Evolutionary conservation across 768 basidiomycete species (phyloP).

Genomic region (Paxillus rubicundulus): DNA sequence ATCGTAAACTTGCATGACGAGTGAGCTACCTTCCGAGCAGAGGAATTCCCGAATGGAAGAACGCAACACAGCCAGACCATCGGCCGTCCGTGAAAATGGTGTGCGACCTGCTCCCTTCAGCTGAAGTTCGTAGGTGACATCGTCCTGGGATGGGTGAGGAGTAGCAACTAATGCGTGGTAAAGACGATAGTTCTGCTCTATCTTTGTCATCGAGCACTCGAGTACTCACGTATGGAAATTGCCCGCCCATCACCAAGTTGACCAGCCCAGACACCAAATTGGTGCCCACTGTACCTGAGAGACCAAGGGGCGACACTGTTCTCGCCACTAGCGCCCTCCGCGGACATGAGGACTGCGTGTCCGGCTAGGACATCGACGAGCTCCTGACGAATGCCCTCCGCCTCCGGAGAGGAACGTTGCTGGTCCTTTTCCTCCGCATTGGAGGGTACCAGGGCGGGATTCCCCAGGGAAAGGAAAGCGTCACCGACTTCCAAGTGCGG

Average conservation of each 20-base stretch:
- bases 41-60: slow-evolving; percentile 94
- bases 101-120: slow-evolving; percentile 94
- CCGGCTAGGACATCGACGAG: slow-evolving; percentile 83
- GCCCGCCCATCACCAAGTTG: slow-evolving; percentile 96
- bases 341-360: slow-evolving; percentile 60
- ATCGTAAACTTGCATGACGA: background rate
- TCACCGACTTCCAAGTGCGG: slow-evolving; percentile 89
- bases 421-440: slow-evolving; percentile 30
- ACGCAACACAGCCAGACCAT: slow-evolving; percentile 93
- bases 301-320: slow-evolving; percentile 66
- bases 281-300: slow-evolving; percentile 87
- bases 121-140: slow-evolving; percentile 76
- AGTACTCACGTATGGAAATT: slow-evolving; percentile 67
- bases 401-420: slow-evolving; percentile 21
- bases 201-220: slow-evolving; percentile 17
- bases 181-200: slow-evolving; percentile 5
- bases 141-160: slow-evolving; percentile 58
- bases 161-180: slow-evolving; percentile 59
- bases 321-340: slow-evolving; percentile 26
- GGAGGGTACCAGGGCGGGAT: slow-evolving; percentile 45
- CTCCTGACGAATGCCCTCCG: slow-evolving; percentile 55
- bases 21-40: slow-evolving; percentile 72
- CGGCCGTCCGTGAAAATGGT: slow-evolving; percentile 88
- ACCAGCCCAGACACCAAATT: slow-evolving; percentile 88
- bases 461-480: slow-evolving; percentile 64